These are phyloP conservation scores for Leptodermis oblonga DNA, from an alignment of 257 asterid genomes.

Conservation along the genomic window DNA sequence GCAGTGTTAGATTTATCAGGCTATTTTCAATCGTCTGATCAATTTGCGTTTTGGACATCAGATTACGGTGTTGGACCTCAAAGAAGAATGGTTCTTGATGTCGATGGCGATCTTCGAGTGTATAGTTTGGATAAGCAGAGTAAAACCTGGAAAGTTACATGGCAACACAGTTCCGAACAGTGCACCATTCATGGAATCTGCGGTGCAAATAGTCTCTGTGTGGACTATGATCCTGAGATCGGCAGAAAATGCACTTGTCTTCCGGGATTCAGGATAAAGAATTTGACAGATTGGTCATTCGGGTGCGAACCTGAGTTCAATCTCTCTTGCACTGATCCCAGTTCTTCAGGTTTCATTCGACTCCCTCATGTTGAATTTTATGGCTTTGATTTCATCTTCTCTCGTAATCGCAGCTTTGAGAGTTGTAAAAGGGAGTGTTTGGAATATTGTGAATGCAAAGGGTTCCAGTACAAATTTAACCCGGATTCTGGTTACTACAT, in stretches of 20 bases:
- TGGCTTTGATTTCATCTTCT: constrained; percentile 27
- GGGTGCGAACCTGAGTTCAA: constrained; percentile 37
- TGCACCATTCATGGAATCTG: constrained; percentile 40
- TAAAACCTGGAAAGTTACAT: constrained; percentile 30
- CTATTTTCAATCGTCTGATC: constrained; percentile 23
- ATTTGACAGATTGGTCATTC: constrained; percentile 29
- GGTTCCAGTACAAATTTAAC: constrained; percentile 25
- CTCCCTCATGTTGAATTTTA: constrained; percentile 32
- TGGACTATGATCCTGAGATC: constrained; percentile 5
- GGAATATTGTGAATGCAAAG: constrained; percentile 31
- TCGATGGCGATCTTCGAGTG: constrained; percentile 33
- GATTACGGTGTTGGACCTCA: constrained; percentile 21
- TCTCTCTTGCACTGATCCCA: constrained; percentile 5
- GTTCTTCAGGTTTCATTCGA: constrained; percentile 13
- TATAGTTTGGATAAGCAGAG: constrained; percentile 24
- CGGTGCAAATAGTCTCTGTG: constrained; percentile 36
- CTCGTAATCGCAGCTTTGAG: constrained; percentile 19
- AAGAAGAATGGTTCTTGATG: constrained; percentile 28
- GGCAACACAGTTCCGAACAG: constrained; percentile 25
- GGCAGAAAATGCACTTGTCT: constrained; percentile 36
- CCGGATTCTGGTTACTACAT: background rate
- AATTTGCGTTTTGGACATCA: background rate
- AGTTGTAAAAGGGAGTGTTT: constrained; percentile 25
- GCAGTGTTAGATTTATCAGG: constrained; percentile 23
- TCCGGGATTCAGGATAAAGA: constrained; percentile 29